Percentiles rank a stretch among this genome's conserved stretches.
These are phyloP conservation scores for Thalassiosira exigua DNA, from an alignment of 352 stramenopile species.

Conservation along the genomic window DNA sequence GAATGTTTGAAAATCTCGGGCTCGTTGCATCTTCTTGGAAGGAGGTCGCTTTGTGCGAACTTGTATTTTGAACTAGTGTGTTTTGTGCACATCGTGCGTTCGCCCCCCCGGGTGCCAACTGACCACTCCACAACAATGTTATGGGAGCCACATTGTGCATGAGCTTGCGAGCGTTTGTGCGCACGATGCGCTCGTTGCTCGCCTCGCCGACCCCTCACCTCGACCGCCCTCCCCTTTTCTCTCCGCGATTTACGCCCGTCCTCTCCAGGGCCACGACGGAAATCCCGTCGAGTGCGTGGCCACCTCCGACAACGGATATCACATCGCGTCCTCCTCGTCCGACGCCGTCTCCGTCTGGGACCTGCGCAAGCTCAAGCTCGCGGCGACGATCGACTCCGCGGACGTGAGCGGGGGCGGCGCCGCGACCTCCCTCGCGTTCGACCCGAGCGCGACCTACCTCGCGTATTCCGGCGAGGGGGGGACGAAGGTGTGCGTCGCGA, in stretches of 20 bases:
- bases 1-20: too few relatives aligned
- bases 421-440: constrained; percentile 63
- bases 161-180: too few relatives aligned
- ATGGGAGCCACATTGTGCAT: too few relatives aligned
- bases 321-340: constrained; percentile 88
- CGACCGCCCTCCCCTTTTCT: too few relatives aligned
- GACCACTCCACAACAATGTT: too few relatives aligned
- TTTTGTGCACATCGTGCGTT: constrained; percentile 8
- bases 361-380: constrained; percentile 86
- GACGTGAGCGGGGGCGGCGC: constrained; percentile 14
- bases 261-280: constrained; percentile 63
- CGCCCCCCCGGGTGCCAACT: too few relatives aligned
- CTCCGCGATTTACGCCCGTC: too few relatives aligned
- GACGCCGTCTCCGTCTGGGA: constrained; percentile 90
- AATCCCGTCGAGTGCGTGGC: constrained; percentile 85
- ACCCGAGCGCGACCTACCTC: constrained; percentile 72
- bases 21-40: too few relatives aligned
- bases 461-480: constrained; percentile 62
- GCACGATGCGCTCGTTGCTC: constrained; percentile 26
- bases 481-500: constrained; percentile 68
- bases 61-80: too few relatives aligned
- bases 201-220: too few relatives aligned
- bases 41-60: too few relatives aligned
- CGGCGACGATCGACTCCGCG: constrained; percentile 53
- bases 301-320: constrained; percentile 96